Evolutionary conservation across 768 basidiomycete species (phyloP).

Genomic region (Mycena belliarum): DNA sequence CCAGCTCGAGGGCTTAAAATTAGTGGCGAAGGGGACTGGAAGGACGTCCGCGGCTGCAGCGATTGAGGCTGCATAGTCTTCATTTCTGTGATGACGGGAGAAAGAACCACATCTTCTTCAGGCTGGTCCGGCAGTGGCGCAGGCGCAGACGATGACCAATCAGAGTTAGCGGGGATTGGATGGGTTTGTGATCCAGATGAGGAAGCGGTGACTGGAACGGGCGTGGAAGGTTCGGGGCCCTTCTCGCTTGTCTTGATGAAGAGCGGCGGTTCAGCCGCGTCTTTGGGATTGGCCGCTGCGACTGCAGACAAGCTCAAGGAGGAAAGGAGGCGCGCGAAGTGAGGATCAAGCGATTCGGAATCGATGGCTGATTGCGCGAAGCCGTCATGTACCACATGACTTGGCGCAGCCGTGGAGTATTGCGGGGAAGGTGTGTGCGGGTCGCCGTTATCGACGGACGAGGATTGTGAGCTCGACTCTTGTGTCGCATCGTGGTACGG

Average conservation of each 20-base stretch:
- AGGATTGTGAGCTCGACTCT: conserved; percentile 70
- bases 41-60: conserved; percentile 10
- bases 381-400: conserved; percentile 36
- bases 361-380: conserved; percentile 28
- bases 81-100: conserved; percentile 10
- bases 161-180: conserved; percentile 6
- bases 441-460: conserved; percentile 59
- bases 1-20: conserved; percentile 17
- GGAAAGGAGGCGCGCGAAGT: conserved; percentile 67
- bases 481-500: conserved; percentile 41
- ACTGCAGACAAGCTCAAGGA: conserved; percentile 60
- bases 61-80: conserved; percentile 9
- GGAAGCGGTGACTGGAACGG: conserved; percentile 25
- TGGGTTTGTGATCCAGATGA: conserved; percentile 20
- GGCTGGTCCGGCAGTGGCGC: conserved; percentile 7
- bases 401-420: conserved; percentile 41
- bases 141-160: conserved; percentile 27
- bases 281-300: conserved; percentile 24
- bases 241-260: conserved; percentile 14
- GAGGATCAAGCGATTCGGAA: conserved; percentile 56
- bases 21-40: conserved; percentile 21
- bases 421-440: conserved; percentile 67
- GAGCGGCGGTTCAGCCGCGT: conserved; percentile 9
- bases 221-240: conserved; percentile 22
- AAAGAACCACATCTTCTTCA: conserved; percentile 12